Evolutionary conservation across 805 yeast genomes (phyloP).

Genomic region (Cyberlindnera americana): DNA sequence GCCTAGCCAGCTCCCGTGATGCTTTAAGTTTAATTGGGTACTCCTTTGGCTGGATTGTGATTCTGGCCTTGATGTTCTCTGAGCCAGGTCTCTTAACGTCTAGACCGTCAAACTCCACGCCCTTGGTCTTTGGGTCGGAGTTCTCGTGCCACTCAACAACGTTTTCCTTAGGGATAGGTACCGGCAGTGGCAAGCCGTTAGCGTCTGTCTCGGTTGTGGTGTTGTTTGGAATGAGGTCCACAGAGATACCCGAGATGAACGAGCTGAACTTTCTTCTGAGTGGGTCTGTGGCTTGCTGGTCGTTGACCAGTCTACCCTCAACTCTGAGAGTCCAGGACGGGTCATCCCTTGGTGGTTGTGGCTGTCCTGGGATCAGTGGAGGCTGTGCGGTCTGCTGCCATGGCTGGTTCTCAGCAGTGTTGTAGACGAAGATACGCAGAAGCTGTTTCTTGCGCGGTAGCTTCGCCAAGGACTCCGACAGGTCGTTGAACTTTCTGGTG

Average conservation of each 20-base stretch:
- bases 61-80: constrained; percentile 58
- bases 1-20: constrained; percentile 59
- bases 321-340: constrained; percentile 82
- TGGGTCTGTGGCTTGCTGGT: constrained; percentile 41
- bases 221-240: constrained; percentile 52
- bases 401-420: constrained; percentile 80
- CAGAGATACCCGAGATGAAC: constrained; percentile 77
- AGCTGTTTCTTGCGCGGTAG: constrained; percentile 47
- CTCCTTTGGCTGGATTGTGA: constrained; percentile 79
- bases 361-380: constrained; percentile 7
- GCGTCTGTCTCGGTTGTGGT: constrained; percentile 1
- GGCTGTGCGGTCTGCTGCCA: constrained; percentile 79
- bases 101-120: constrained; percentile 76
- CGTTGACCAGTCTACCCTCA: constrained; percentile 76
- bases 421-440: constrained; percentile 78
- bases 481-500: constrained; percentile 78
- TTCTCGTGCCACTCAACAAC: constrained; percentile 87
- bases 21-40: constrained; percentile 64
- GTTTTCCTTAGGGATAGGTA: constrained; percentile 25
- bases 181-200: constrained; percentile 3
- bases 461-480: constrained; percentile 63
- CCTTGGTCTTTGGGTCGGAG: constrained; percentile 38
- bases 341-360: constrained; percentile 27
- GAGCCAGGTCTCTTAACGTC: constrained; percentile 81
- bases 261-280: constrained; percentile 65